phyloP scores from a whole-genome alignment of 202 grass and related monocot genomes.

The Saccharum hybrid region DNA sequence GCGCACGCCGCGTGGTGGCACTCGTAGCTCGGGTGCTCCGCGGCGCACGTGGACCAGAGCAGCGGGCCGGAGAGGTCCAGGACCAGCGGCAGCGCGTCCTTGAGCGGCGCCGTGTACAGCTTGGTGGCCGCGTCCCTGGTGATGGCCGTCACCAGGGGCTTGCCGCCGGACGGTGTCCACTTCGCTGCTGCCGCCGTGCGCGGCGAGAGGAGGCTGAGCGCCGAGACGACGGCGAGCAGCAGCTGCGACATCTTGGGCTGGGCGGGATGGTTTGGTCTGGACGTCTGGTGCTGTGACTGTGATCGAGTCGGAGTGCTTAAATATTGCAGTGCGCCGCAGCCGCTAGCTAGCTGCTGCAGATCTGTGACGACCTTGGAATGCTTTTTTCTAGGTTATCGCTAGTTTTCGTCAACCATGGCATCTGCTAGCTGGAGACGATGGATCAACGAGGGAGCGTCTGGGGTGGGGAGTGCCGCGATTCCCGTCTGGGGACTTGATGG shows the following conservation, averaged over 20 bases:
- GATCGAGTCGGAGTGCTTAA: conserved; percentile 35
- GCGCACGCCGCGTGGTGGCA: conserved; percentile 47
- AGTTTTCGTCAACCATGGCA: conserved; percentile 1
- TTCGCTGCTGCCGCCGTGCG: not conserved
- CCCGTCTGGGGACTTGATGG: not conserved
- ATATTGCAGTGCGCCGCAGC: conserved; percentile 20
- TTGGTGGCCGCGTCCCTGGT: conserved; percentile 55
- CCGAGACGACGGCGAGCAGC: conserved; percentile 13
- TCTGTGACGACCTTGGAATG: not conserved
- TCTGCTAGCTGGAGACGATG: not conserved
- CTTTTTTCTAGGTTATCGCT: not conserved
- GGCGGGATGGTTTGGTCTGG: not conserved
- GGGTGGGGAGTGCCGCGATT: not conserved
- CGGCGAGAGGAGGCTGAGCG: not conserved
- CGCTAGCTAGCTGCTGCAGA: not conserved
- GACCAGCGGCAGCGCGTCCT: conserved; percentile 40
- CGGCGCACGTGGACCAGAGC: conserved; percentile 53
- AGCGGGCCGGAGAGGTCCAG: conserved; percentile 65
- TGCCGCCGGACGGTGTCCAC: not conserved
- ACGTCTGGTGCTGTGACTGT: not conserved
- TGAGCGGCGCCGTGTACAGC: conserved; percentile 60
- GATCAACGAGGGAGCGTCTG: not conserved
- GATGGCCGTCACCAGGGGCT: conserved; percentile 57
- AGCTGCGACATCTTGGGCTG: not conserved
- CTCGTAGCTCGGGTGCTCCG: conserved; percentile 29